These are phyloP conservation scores for Solanum chiquidenum DNA, from an alignment of 257 asterid genomes.

Conservation along the genomic window DNA sequence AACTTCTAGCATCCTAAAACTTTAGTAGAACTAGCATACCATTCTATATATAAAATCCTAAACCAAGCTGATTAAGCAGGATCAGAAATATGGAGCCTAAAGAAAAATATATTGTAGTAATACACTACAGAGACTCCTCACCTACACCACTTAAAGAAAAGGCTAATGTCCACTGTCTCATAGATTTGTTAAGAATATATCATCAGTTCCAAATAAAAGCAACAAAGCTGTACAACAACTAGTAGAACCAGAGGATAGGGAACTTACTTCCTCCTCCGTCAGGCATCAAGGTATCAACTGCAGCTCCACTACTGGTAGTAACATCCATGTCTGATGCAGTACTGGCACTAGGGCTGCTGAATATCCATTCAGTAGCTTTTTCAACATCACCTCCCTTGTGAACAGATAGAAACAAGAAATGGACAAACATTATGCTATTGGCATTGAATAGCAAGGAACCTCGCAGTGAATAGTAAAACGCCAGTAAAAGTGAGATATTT, in stretches of 20 bases:
- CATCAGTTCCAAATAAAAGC: not conserved
- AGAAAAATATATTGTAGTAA: not conserved
- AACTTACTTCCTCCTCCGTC: constrained; percentile 96
- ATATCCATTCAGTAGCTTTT: constrained; percentile 94
- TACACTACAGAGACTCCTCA: not conserved
- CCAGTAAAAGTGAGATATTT: constrained; percentile 6
- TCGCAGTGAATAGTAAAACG: not conserved
- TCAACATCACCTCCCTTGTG: constrained; percentile 80
- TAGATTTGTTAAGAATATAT: not conserved
- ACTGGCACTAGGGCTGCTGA: constrained; percentile 48
- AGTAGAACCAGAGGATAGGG: not conserved
- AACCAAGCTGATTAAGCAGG: not conserved
- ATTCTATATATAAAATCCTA: not conserved
- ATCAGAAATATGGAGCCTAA: not conserved
- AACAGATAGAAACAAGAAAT: not conserved
- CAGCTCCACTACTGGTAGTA: constrained; percentile 41
- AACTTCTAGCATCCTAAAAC: not conserved
- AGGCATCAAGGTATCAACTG: constrained; percentile 49
- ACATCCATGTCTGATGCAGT: constrained; percentile 40
- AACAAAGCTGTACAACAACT: not conserved
- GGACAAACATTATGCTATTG: not conserved
- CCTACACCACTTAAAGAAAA: not conserved
- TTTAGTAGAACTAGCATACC: not conserved
- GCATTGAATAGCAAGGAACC: not conserved
- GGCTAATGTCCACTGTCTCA: not conserved